phyloP scores from a whole-genome alignment of 2,329 filamentous ascomycete species.

The Grosmannia huntii region DNA sequence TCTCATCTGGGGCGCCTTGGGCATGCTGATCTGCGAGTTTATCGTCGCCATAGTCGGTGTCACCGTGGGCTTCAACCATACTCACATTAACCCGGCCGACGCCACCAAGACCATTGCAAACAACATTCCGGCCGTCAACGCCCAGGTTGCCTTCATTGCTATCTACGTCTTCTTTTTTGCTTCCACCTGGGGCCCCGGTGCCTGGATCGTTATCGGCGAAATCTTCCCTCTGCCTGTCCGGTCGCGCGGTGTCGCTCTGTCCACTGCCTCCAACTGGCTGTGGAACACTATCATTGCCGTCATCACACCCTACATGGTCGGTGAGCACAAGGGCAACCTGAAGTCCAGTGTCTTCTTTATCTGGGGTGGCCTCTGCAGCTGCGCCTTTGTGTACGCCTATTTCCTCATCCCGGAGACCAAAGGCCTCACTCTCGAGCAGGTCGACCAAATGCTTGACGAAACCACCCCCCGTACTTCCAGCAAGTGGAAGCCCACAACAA shows the following conservation, averaged over 20 bases:
- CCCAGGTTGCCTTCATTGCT: constrained; percentile 78
- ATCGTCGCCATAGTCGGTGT: constrained; percentile 68
- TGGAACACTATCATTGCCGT: constrained; percentile 53
- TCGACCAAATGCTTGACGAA: constrained; percentile 84
- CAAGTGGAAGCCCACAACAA: constrained; percentile 61
- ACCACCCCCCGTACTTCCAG: constrained; percentile 61
- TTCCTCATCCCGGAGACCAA: constrained; percentile 65
- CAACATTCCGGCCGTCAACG: constrained; percentile 46
- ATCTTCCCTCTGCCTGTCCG: constrained; percentile 84
- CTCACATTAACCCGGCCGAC: constrained; percentile 31
- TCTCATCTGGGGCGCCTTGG: constrained; percentile 63
- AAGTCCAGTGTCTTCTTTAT: constrained; percentile 62
- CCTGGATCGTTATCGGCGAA: constrained; percentile 78
- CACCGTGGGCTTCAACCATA: constrained; percentile 40
- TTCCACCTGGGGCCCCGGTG: constrained; percentile 72
- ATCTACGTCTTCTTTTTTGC: constrained; percentile 93
- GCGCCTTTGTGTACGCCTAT: constrained; percentile 52
- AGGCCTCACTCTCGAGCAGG: constrained; percentile 65
- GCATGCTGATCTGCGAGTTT: constrained; percentile 82
- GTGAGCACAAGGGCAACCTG: constrained; percentile 48
- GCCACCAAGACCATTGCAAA: constrained; percentile 27
- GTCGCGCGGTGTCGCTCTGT: constrained; percentile 73
- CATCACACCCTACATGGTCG: constrained; percentile 50
- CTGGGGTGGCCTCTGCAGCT: constrained; percentile 55
- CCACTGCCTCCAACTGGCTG: constrained; percentile 83